Evolutionary conservation across 1,284 basidiomycete genomes (phyloP), one percentile per base, ranked within the genome.

Genomic region (Heliocybe sulcata): DNA sequence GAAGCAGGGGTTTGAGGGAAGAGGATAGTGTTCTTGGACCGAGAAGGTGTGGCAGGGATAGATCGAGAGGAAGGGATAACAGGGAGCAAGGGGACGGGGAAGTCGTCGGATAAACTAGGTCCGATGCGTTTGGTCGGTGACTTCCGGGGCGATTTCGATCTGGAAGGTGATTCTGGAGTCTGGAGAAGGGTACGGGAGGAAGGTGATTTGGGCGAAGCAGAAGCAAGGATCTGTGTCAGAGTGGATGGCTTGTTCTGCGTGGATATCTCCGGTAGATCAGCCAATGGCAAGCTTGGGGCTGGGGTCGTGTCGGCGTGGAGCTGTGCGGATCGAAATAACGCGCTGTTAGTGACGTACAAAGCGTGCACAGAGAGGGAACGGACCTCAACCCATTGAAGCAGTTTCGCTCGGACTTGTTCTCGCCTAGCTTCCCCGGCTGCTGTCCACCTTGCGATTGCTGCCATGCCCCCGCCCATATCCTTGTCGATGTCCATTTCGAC

Each of bases 371-470:
- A 16, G 29, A 25, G 33, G 35, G 26, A 33, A 61, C 70, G 54
- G 67, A 87, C 90, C 71, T 83, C 70, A 10, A 72, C 69, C 90
- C 89, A 92, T 51, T 68, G 65, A 35, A 79, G 68, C 29, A 92
- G 67, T 64, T 89, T 92, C 19, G 64, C 59, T 19, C 73, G 73
- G 55, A 91, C 77, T 55, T 80, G 71, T 55, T 74, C 71, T 56
- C 81, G 77, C 53, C 89, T 80, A 35, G 71, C 69, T 54, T 87
- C 85, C 26, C 77, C 72, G 48, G 75, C 80, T 42, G 85, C 80
- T 2, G 90, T 90, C 89, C 89, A 92, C 56, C 87, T 80, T 53
- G 90, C 90, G 50, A 92, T 86, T 29, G 89, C 86, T 52, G 87
- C 87, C 83, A 92, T 91, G 6, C 89, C 89, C 50, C 79, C 82